Evolutionary conservation across 495 filamentous ascomycete genomes (phyloP), one percentile per base, ranked within the genome.

Genomic region (Cercophora scortea): DNA sequence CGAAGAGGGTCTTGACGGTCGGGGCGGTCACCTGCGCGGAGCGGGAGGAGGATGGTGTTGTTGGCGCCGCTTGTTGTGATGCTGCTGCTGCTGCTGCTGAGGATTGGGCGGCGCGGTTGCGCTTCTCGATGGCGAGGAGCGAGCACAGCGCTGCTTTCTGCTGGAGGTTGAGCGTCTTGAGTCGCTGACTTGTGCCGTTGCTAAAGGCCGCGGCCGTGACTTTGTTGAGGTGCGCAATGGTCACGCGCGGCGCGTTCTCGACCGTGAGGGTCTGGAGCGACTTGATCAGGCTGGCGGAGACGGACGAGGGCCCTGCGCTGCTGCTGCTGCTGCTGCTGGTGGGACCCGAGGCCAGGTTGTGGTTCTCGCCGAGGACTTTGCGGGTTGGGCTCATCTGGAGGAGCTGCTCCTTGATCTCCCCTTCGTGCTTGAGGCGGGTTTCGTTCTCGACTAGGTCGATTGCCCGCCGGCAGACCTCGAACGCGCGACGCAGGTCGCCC

Each of bases 91-190:
- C 2, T 0, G 84, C 85, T 16, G 42, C 42, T 41, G 7, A 16
- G 25, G 25, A 25, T 7, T 38, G 36, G 10, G 36, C 36, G 5
- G 43, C 43, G 4, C 43, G 43, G 19, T 44, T 64, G 65, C 10
- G 67, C 61, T 39, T 64, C 65, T 96, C 91, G 2, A 92, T 78
- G 1, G 89, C 88, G 44, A 90, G 73, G 32, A 97, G 74, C 0
- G 91, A 79, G 68, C 94, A 97, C 19, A 99, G 79, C 8, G 89
- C 90, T 3, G 91, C 93, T 67, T 96, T 99, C 73, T 97, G 94
- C 59, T 99, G 93, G 0, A 97, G 77, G 61, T 96, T 97, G 42
- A 99, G 77, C 1, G 81, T 81, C 67, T 88, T 85, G 6, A 99
- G 79, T 49, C 93, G 80, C 55, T 95, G 88, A 10, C 74, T 78